Base-by-base conservation (phyloP, 1,284 basidiomycete species). In the Trichosporon sp. region DNA sequence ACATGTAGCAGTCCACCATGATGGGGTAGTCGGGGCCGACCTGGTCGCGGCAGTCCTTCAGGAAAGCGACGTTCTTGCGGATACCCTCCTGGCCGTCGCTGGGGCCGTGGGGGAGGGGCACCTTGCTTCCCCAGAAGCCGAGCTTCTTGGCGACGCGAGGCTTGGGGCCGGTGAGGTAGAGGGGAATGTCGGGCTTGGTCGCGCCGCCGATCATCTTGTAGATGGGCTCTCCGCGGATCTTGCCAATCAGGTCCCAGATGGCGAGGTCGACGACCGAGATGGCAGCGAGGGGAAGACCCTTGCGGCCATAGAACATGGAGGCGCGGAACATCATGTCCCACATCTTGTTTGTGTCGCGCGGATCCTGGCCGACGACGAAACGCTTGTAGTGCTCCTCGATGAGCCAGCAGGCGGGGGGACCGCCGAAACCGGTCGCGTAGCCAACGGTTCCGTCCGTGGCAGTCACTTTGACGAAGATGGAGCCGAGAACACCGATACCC, bases 131-230 rank as follows among this genome's bases (percentile, higher is more conserved):
- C 85, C 85, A 87, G 83, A 88, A 88, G 5, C 87, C 87, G 73
- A 87, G 82, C 68, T 82, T 78, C 76, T 87, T 85, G 16, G 86
- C 86, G 26, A 84, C 85, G 0, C 78, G 80, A 2, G 87, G 86
- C 40, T 81, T 76, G 5, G 86, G 87, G 0, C 87, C 87, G 0
- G 87, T 88, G 72, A 86, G 85, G 79, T 88, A 87, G 48, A 87
- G 84, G 0, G 84, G 85, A 65, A 88, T 85, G 71, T 86, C 83
- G 68, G 86, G 85, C 81, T 86, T 86, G 66, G 85, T 86, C 40
- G 81, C 78, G 6, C 87, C 87, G 43, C 87, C 87, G 73, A 87
- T 88, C 84, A 88, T 85, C 81, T 87, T 87, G 84, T 88, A 88
- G 70, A 88, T 85, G 1, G 87, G 87, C 78, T 88, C 87, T 26